phyloP scores from a whole-genome alignment of 2,329 filamentous ascomycete genomes.

The Cladosporium colombiae region DNA sequence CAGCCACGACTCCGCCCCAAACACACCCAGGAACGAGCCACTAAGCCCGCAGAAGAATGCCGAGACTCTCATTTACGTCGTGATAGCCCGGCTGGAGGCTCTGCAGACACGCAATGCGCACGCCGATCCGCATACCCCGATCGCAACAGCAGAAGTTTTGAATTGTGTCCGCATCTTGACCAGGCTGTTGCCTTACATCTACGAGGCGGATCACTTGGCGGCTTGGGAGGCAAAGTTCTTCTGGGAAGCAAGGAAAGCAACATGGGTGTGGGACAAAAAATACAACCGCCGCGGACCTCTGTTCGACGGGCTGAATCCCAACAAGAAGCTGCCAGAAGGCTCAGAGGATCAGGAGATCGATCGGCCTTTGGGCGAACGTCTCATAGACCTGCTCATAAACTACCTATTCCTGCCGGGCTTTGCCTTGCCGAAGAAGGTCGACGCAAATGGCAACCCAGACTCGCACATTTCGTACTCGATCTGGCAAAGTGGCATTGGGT shows the following conservation, averaged over 20 bases:
- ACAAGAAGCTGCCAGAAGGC: slow-evolving; percentile 60
- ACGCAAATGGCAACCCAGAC: slow-evolving; percentile 30
- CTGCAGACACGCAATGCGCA: slow-evolving; percentile 28
- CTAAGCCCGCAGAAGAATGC: slow-evolving; percentile 36
- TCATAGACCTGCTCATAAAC: slow-evolving; percentile 86
- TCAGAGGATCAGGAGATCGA: slow-evolving; percentile 62
- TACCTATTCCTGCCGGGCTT: slow-evolving; percentile 90
- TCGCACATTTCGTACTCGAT: slow-evolving; percentile 81
- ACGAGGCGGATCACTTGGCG: slow-evolving; percentile 81
- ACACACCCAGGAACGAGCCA: slow-evolving; percentile 61
- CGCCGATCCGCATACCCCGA: slow-evolving; percentile 57
- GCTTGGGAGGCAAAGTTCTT: slow-evolving; percentile 93
- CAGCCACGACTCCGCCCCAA: slow-evolving; percentile 36
- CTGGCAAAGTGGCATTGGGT: slow-evolving; percentile 97
- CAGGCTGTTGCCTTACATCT: slow-evolving; percentile 83
- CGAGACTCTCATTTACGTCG: slow-evolving; percentile 37
- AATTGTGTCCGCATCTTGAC: slow-evolving; percentile 94
- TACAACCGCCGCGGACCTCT: slow-evolving; percentile 32
- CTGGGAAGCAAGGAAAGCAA: slow-evolving; percentile 57
- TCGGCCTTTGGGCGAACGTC: slow-evolving; percentile 86
- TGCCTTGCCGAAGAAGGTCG: slow-evolving; percentile 64
- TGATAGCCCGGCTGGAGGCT: slow-evolving; percentile 30
- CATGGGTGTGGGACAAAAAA: slow-evolving; percentile 32
- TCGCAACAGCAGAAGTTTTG: slow-evolving; percentile 63
- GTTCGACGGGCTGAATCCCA: slow-evolving; percentile 41